Evolutionary conservation across 257 asterid genomes (phyloP), one percentile per base, ranked within the genome.

Genomic region (Nicotiana sylvestris): DNA sequence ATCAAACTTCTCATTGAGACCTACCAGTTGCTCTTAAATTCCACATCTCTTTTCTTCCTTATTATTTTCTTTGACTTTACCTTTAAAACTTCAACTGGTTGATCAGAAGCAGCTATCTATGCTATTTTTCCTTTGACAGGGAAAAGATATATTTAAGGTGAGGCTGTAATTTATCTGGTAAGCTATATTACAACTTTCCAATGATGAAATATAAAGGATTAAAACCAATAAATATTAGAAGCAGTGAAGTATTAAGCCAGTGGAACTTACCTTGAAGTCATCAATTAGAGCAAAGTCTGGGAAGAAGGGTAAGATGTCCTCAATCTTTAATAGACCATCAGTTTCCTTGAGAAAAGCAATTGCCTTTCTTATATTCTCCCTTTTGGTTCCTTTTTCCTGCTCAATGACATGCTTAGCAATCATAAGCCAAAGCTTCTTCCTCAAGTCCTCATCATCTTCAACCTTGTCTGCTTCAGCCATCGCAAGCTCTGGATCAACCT

Each of bases 381-480:
- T 89, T 90, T 96, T 96, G 12, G 98, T 92, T 76, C 99, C 99
- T 87, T 93, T 96, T 89, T 96, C 99, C 87, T 91, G 99, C 84
- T 91, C 90, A 83, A 96, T 88, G 85, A 94, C 99, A 90, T 96
- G 98, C 85, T 94, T 96, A 82, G 99, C 99, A 87, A 94, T 93
- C 98, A 94, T 93, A 64, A 94, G 97, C 99, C 99, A 96, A 61
- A 96, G 95, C 84, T 96, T 96, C 88, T 96, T 96, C 89, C 98
- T 89, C 84, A 94, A 86, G 86, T 96, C 99, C 85, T 93, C 98
- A 82, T 96, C 99, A 89, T 96, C 99, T 89, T 96, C 99, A 79
- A 96, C 98, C 86, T 93, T 96, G 88, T 96, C 98, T 55, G 98
- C 98, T 90, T 96, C 99, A 74, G 99, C 99, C 99, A 91, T 96